phyloP scores from a whole-genome alignment of 2,329 filamentous ascomycete genomes.

The Aaosphaeria pasadenensis region DNA sequence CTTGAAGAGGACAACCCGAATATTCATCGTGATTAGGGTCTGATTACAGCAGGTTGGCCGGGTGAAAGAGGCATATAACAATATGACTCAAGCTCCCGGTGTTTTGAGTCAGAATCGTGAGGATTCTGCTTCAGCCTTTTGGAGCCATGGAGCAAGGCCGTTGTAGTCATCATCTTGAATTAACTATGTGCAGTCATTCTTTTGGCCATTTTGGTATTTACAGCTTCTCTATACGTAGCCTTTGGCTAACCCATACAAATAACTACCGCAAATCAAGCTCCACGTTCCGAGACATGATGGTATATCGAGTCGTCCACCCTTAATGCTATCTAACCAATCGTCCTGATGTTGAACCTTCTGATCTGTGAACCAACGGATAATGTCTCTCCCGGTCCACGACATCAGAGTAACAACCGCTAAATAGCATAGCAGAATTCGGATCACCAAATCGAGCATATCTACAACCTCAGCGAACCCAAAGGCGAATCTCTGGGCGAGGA shows the following conservation, averaged over 20 bases:
- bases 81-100: too few species aligned
- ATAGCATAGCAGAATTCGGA: slow-evolving; percentile 59
- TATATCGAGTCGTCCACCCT: slow-evolving; percentile 4
- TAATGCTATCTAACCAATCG: not conserved
- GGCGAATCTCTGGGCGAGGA: slow-evolving; percentile 40
- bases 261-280: slow-evolving; percentile 10
- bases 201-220: too few species aligned
- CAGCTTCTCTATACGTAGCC: slow-evolving; percentile 17
- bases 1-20: not conserved
- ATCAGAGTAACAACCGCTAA: slow-evolving; percentile 20
- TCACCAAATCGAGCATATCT: slow-evolving; percentile 70
- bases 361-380: not conserved
- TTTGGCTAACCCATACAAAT: slow-evolving; percentile 25
- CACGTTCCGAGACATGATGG: not conserved
- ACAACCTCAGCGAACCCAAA: slow-evolving; percentile 37
- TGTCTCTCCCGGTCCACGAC: slow-evolving; percentile 2
- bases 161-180: too few species aligned
- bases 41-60: too few species aligned
- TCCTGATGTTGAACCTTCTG: not conserved
- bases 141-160: too few species aligned
- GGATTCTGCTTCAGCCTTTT: too few species aligned
- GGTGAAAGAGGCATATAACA: too few species aligned
- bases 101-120: too few species aligned
- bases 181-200: too few species aligned
- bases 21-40: too few species aligned